Evolutionary conservation across 345 rosid genomes (phyloP).

Genomic region (Fremontodendron californicum): DNA sequence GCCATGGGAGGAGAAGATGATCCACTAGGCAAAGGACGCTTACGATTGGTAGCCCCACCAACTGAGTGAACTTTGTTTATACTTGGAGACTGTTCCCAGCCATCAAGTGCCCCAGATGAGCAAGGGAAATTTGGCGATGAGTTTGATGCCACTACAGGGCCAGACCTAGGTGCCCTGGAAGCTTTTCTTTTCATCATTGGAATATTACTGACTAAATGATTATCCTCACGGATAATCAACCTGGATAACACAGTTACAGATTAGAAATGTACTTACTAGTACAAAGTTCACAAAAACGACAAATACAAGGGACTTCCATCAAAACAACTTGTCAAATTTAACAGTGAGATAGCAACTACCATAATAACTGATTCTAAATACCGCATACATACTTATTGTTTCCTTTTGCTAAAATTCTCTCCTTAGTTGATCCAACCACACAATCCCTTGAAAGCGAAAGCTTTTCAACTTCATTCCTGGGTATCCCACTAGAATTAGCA

Average conservation of each 20-base stretch:
- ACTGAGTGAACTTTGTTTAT: conserved; percentile 31
- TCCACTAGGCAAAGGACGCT: conserved; percentile 40
- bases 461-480: conserved; percentile 41
- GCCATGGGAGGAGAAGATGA: conserved; percentile 51
- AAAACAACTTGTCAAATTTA: background rate
- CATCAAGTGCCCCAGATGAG: conserved; percentile 31
- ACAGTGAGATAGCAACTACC: background rate
- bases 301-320: background rate
- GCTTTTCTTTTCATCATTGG: conserved; percentile 44
- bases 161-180: conserved; percentile 44
- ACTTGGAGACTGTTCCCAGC: conserved; percentile 39
- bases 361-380: background rate
- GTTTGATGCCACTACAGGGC: conserved; percentile 31
- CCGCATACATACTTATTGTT: conserved; percentile 40
- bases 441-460: conserved; percentile 38
- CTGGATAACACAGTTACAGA: conserved; percentile 20
- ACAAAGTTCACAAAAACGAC: background rate
- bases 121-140: conserved; percentile 40
- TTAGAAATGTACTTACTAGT: background rate
- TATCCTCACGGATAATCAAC: conserved; percentile 37
- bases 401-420: conserved; percentile 35
- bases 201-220: conserved; percentile 28
- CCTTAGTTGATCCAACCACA: conserved; percentile 36
- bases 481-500: conserved; percentile 26
- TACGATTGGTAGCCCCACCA: conserved; percentile 39